Evolutionary conservation across 2,329 filamentous ascomycete species (phyloP).

Genomic region (Emergomyces pasteurianus): DNA sequence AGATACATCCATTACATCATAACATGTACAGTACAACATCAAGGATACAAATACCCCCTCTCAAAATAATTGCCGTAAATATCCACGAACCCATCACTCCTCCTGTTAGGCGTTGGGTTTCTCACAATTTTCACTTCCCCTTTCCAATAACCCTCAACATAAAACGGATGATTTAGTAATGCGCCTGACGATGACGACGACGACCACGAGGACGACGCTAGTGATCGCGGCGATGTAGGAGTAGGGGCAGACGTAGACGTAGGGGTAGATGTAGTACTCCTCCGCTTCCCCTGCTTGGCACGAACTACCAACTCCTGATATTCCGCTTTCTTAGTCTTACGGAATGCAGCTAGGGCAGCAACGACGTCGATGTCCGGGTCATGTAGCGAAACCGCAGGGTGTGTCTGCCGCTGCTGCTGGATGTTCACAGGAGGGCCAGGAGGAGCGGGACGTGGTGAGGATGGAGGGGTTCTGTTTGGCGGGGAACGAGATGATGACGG

Average conservation of each 20-base stretch:
- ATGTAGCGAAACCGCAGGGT: slow-evolving; percentile 4
- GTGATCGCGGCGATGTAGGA: not conserved
- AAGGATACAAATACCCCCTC: slow-evolving; percentile 41
- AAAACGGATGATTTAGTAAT: slow-evolving; percentile 9
- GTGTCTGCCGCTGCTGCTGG: slow-evolving; percentile 7
- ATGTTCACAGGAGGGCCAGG: not conserved
- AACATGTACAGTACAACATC: slow-evolving; percentile 9
- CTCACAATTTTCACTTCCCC: slow-evolving; percentile 48
- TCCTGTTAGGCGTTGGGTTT: slow-evolving; percentile 25
- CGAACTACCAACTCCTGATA: slow-evolving; percentile 28
- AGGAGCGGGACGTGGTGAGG: not conserved
- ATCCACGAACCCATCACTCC: slow-evolving; percentile 33
- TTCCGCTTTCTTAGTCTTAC: slow-evolving; percentile 40
- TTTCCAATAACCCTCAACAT: slow-evolving; percentile 47
- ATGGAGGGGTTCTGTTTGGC: not conserved
- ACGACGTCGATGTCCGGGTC: slow-evolving; percentile 38
- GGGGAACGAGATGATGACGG: not conserved
- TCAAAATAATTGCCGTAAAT: slow-evolving; percentile 45
- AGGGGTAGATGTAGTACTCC: not conserved
- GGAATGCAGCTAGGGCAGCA: slow-evolving; percentile 41
- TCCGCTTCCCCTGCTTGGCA: not conserved
- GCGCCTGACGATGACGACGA: not conserved
- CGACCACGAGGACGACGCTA: not conserved
- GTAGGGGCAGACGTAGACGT: not conserved
- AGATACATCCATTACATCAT: not conserved